Percentiles rank a stretch among this genome's conserved stretches.
These are phyloP conservation scores for Phialemoniopsis sp. DNA, from an alignment of 2,329 filamentous ascomycete genomes.

Conservation along the genomic window DNA sequence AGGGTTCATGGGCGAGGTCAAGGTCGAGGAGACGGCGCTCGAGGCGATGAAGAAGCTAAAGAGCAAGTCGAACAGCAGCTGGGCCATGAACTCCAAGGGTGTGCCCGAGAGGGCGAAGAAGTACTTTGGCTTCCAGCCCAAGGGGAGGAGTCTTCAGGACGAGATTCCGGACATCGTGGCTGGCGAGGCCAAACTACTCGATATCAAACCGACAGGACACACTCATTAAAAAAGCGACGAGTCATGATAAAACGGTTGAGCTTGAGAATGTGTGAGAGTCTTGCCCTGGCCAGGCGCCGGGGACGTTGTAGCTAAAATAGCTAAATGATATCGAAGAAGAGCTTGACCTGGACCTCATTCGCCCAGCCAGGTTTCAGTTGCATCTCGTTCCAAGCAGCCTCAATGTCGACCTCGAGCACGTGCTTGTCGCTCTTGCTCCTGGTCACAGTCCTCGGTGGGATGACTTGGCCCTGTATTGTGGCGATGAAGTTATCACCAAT, in stretches of 20 bases:
- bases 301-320: background rate
- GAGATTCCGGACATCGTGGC: slow-evolving; percentile 30
- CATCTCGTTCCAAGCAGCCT: slow-evolving; percentile 73
- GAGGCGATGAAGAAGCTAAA: slow-evolving; percentile 21
- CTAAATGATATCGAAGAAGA: slow-evolving; percentile 30
- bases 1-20: slow-evolving; percentile 33
- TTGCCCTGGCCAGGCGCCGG: too few species aligned
- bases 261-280: too few species aligned
- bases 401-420: slow-evolving; percentile 74
- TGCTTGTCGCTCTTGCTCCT: slow-evolving; percentile 45
- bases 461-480: slow-evolving; percentile 65
- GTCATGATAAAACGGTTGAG: too few species aligned
- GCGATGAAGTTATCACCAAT: slow-evolving; percentile 67
- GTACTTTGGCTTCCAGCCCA: slow-evolving; percentile 41
- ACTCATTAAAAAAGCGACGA: slow-evolving; percentile 4
- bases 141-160: slow-evolving; percentile 27
- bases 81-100: slow-evolving; percentile 38
- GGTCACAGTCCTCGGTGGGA: slow-evolving; percentile 64
- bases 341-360: slow-evolving; percentile 71
- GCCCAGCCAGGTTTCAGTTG: slow-evolving; percentile 68
- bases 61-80: slow-evolving; percentile 18
- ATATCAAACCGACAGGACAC: slow-evolving; percentile 22
- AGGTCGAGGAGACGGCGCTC: slow-evolving; percentile 22
- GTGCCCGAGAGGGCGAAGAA: slow-evolving; percentile 36
- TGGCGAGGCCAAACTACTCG: slow-evolving; percentile 31